A percentile compares a stretch with the other conserved stretches of the same genome.
Conservation (phyloP, 345 rosid species). For the Salix udensis region DNA sequence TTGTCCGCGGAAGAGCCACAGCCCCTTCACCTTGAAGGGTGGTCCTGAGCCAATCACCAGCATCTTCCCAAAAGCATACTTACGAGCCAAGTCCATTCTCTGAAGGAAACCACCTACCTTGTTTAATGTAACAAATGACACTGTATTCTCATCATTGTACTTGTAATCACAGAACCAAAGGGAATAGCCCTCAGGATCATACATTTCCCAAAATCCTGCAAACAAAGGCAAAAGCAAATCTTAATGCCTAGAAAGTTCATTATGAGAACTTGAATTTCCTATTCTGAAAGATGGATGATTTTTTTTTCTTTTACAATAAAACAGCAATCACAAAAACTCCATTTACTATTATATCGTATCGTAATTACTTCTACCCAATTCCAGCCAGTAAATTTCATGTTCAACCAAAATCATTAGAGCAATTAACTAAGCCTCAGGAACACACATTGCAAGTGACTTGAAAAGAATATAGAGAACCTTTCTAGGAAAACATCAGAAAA, state of each 20-base stretch:
- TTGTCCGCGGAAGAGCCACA: conserved; percentile 93
- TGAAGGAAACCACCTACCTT: conserved; percentile 93
- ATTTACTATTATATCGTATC: too few relatives aligned
- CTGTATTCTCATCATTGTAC: conserved; percentile 90
- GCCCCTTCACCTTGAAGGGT: conserved; percentile 87
- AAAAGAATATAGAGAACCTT: too few relatives aligned
- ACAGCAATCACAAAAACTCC: too few relatives aligned
- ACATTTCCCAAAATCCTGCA: conserved; percentile 98
- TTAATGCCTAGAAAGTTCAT: background rate
- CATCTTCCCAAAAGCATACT: conserved; percentile 95
- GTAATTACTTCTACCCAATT: too few relatives aligned
- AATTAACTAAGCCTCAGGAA: too few relatives aligned
- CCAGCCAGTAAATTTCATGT: too few relatives aligned
- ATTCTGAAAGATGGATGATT: too few relatives aligned
- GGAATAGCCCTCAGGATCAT: conserved; percentile 94
- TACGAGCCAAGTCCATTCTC: conserved; percentile 90
- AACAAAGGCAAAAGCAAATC: background rate
- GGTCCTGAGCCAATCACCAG: conserved; percentile 63
- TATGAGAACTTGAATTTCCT: too few relatives aligned
- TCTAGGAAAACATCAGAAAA: too few relatives aligned
- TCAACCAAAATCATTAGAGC: too few relatives aligned
- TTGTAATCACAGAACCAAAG: conserved; percentile 97
- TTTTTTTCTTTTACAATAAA: too few relatives aligned
- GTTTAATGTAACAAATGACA: conserved; percentile 83
- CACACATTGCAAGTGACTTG: too few relatives aligned